Conservation (phyloP, 495 filamentous ascomycete genomes). For the Glutinoglossum americanum region DNA sequence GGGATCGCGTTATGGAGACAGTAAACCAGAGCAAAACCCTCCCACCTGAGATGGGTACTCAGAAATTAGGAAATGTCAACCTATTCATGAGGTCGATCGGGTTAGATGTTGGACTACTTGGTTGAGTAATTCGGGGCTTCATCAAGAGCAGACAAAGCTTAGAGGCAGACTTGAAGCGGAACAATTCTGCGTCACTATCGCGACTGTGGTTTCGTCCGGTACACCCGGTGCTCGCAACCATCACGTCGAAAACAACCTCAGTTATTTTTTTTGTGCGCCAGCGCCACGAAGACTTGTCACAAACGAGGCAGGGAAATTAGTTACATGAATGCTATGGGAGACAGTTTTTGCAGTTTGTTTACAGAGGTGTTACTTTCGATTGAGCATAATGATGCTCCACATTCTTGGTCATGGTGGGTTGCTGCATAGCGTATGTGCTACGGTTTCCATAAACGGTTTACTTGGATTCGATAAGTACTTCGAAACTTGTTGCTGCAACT, state of each 20-base stretch:
- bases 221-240: background rate
- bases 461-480: background rate
- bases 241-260: background rate
- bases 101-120: constrained; percentile 82
- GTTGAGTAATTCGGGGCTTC: constrained; percentile 22
- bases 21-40: constrained; percentile 69
- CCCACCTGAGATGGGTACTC: constrained; percentile 59
- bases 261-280: background rate
- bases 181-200: background rate
- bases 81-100: constrained; percentile 97
- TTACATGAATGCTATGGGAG: background rate
- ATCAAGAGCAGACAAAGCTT: background rate
- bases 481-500: background rate
- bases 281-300: background rate
- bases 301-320: background rate
- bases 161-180: background rate
- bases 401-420: background rate
- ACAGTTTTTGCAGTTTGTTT: background rate
- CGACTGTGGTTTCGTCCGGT: background rate
- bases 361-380: background rate
- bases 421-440: background rate
- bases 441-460: background rate
- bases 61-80: constrained; percentile 78
- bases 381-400: background rate
- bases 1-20: constrained; percentile 93